Conservation (phyloP, 805 yeast genomes). For the Komagataella kurtzmanii region DNA sequence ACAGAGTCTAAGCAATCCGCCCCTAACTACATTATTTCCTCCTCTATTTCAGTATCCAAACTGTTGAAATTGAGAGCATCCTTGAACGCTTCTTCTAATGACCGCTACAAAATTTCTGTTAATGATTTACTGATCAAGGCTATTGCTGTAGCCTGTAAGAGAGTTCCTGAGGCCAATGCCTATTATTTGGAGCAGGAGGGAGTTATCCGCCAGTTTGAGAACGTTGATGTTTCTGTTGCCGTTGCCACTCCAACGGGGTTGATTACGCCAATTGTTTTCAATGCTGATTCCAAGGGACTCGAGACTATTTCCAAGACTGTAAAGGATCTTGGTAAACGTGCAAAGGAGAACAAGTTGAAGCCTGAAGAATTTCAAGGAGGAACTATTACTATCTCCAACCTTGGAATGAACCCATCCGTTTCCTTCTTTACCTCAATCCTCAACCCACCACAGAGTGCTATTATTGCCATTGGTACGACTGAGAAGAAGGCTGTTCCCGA, state of each 20-base stretch:
- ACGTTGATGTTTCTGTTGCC: constrained; percentile 95
- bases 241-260: constrained; percentile 97
- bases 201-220: constrained; percentile 81
- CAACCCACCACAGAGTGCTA: constrained; percentile 95
- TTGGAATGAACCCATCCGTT: constrained; percentile 98
- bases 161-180: constrained; percentile 90
- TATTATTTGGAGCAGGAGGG: constrained; percentile 86
- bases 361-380: constrained; percentile 99
- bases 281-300: constrained; percentile 82
- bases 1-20: constrained; percentile 72
- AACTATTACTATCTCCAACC: constrained; percentile 93
- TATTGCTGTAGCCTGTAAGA: constrained; percentile 73
- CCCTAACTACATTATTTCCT: constrained; percentile 88
- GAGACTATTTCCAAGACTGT: constrained; percentile 67
- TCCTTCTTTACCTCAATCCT: constrained; percentile 88
- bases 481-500: constrained; percentile 91
- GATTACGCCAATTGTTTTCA: constrained; percentile 88
- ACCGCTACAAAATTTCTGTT: constrained; percentile 80
- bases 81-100: constrained; percentile 74
- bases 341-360: constrained; percentile 79
- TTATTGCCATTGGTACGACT: constrained; percentile 87
- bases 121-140: constrained; percentile 94
- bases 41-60: constrained; percentile 78
- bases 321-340: constrained; percentile 92
- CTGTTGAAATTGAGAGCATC: constrained; percentile 85